Evolutionary conservation across 2,329 filamentous ascomycete genomes (phyloP).

Genomic region (Calonectria henricotiae): DNA sequence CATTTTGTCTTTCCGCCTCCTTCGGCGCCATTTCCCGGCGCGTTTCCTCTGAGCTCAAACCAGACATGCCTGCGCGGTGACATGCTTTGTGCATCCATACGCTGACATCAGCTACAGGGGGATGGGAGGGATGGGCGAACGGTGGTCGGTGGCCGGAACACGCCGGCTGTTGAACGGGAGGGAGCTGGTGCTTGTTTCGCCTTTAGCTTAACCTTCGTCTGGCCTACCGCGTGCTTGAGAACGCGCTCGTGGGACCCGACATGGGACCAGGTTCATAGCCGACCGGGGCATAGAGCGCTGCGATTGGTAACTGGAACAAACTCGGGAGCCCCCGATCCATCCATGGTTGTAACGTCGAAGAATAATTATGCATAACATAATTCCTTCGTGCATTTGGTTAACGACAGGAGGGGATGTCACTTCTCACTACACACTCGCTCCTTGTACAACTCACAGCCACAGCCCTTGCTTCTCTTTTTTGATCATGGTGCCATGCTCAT

Average conservation of each 20-base stretch:
- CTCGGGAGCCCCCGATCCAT: neutral
- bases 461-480: neutral
- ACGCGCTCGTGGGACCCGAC: constrained; percentile 7
- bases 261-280: constrained; percentile 2
- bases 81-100: neutral
- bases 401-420: neutral
- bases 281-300: neutral
- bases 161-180: neutral
- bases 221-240: constrained; percentile 6
- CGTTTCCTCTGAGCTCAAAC: neutral
- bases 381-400: constrained; percentile 15
- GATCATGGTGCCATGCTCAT: neutral
- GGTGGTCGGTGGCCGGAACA: too few relatives aligned
- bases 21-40: constrained; percentile 12
- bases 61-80: neutral
- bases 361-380: constrained; percentile 36
- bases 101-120: constrained; percentile 9
- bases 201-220: neutral
- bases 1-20: constrained; percentile 6
- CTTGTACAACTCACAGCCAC: neutral
- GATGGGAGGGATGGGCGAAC: neutral
- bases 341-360: constrained; percentile 6
- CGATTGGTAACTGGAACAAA: constrained; percentile 15
- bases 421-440: neutral
- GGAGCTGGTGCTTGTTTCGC: neutral